Evolutionary conservation across 345 rosid genomes (phyloP), one percentile per base, ranked within the genome.

Genomic region (Diplotaxis tenuifolia): DNA sequence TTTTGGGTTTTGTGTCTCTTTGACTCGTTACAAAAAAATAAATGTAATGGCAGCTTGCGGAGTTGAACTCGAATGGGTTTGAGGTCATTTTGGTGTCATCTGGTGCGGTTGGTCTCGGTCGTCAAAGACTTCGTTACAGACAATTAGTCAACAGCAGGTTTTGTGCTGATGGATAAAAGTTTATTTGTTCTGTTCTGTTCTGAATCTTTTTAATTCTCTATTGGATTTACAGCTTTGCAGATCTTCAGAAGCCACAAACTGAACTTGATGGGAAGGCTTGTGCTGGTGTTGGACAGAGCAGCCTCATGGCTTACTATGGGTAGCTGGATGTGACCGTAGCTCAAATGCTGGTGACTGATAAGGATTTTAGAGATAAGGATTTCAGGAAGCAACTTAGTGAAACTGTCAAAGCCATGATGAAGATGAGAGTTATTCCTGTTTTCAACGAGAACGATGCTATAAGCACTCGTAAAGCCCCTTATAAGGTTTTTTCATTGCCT

Each of bases 281-380:
- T 82, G 99, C 99, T 18, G 99, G 88, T 80, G 99, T 96, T 72
- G 99, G 99, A 66, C 99, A 96, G 80, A 96, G 87, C 65, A 83
- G 96, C 73, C 88, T 96, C 63, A 92, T 96, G 99, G 96, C 99
- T 78, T 81, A 92, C 42, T 96, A 90, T 72, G 99, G 80, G 80
- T 90, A 96, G 99, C 79, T 96, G 89, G 99, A 96, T 85, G 79
- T 96, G 72, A 85, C 97, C 42, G 89, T 94, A 12, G 97, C 96
- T 23, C 99, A 92, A 67, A 92, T 96, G 79, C 92, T 96, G 57
- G 97, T 92, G 81, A 96, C 99, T 1, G 99, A 96, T 82, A 83
- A 78, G 78, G 95, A 87, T 81, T 96, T 96, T 50, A 83, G 85
- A 80, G 88, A 92, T 63, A 81, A 75, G 60, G 93, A 84, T 47